Conservation (phyloP, 495 filamentous ascomycete genomes). For the Cladorrhinum samala region DNA sequence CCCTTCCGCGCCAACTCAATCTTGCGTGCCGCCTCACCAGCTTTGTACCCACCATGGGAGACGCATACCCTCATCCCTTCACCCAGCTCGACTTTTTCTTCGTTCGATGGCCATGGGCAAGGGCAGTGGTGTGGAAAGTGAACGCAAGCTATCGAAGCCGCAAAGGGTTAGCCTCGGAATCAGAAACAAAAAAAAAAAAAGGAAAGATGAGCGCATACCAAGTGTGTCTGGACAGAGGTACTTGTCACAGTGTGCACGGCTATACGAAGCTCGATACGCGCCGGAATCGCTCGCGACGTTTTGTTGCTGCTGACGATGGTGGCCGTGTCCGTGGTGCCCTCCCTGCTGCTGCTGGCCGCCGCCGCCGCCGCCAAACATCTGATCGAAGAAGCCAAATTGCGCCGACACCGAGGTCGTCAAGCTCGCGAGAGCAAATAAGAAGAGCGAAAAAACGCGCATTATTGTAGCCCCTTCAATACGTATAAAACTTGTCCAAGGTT, state of each 20-base stretch:
- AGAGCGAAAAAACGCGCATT: constrained; percentile 30
- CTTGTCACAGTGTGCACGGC: constrained; percentile 66
- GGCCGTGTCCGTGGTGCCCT: constrained; percentile 6
- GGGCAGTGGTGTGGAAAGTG: constrained; percentile 92
- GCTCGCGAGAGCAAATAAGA: constrained; percentile 27
- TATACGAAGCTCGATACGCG: constrained; percentile 70
- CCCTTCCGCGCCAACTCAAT: constrained; percentile 80
- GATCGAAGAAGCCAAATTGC: constrained; percentile 88
- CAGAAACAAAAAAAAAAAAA: neutral
- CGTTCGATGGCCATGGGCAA: constrained; percentile 69
- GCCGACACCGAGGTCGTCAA: constrained; percentile 25
- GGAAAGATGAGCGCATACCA: constrained; percentile 26
- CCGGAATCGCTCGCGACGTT: constrained; percentile 72
- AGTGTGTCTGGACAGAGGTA: constrained; percentile 91
- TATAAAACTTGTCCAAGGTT: too few species aligned
- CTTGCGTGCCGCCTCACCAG: constrained; percentile 67
- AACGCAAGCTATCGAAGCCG: constrained; percentile 57
- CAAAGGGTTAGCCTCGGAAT: neutral
- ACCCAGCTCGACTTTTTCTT: constrained; percentile 84
- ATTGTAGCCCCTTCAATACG: too few species aligned
- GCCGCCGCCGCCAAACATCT: constrained; percentile 54
- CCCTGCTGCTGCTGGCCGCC: constrained; percentile 25
- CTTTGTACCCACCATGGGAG: constrained; percentile 74
- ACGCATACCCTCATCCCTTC: constrained; percentile 77
- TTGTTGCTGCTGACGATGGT: constrained; percentile 59